Conservation (phyloP, 768 basidiomycete genomes). For the Tubosaeta sp. region DNA sequence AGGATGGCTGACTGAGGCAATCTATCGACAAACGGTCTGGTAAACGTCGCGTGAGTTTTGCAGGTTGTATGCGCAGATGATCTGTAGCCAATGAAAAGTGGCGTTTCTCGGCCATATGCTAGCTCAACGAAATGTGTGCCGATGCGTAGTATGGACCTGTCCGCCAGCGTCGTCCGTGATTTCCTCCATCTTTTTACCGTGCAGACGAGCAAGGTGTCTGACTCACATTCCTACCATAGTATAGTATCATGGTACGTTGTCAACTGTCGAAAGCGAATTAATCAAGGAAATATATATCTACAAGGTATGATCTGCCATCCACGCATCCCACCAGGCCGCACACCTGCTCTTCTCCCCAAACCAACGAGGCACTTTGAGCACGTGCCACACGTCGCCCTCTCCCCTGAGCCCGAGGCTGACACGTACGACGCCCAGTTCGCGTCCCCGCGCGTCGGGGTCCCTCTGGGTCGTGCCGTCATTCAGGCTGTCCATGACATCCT, state of each 20-base stretch:
- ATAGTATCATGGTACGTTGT: not conserved
- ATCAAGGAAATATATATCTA: not conserved
- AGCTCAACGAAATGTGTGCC: too few species aligned
- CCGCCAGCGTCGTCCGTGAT: too few species aligned
- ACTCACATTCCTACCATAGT: too few species aligned
- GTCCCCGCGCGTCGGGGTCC: conserved; percentile 57
- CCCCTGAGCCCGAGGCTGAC: conserved; percentile 78
- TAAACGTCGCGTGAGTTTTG: too few species aligned
- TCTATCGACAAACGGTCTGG: too few species aligned
- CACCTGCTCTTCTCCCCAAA: conserved; percentile 40
- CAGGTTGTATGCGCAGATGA: too few species aligned
- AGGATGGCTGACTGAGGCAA: too few species aligned
- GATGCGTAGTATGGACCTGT: too few species aligned
- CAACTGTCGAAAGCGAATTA: not conserved
- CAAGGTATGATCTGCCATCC: conserved; percentile 16
- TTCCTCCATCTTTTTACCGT: too few species aligned
- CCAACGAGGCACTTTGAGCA: conserved; percentile 45
- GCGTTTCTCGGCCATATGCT: too few species aligned
- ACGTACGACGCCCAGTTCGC: conserved; percentile 70
- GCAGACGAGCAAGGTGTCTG: too few species aligned
- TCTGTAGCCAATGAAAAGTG: too few species aligned
- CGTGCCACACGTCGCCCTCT: conserved; percentile 68
- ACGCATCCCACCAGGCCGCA: conserved; percentile 39
- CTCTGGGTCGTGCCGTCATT: conserved; percentile 55
- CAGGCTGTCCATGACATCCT: conserved; percentile 60